phyloP scores from a whole-genome alignment of 2,329 filamentous ascomycete species.

The Volutella citrinella region DNA sequence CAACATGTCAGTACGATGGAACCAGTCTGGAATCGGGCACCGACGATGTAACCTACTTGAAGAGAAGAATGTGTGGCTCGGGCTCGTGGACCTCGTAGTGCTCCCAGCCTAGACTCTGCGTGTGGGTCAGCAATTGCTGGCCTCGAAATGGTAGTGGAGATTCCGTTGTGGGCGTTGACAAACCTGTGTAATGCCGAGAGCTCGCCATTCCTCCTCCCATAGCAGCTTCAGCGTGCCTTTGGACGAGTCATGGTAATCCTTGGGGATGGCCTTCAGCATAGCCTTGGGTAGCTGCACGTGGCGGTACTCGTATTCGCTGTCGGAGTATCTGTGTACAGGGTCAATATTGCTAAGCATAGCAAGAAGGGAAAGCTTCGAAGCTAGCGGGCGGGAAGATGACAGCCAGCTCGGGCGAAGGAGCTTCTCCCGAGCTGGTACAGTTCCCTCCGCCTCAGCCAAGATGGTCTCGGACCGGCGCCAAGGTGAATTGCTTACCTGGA shows the following conservation, averaged over 20 bases:
- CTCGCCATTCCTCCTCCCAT: conserved; percentile 99
- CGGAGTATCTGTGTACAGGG: conserved; percentile 97
- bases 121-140: conserved; percentile 15
- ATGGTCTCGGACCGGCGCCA: no score
- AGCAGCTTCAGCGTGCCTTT: conserved; percentile 93
- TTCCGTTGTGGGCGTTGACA: no score
- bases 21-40: no score
- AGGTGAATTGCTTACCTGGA: conserved; percentile 57
- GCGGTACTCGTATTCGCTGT: conserved; percentile 91
- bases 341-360: no score
- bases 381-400: no score
- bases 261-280: conserved; percentile 95
- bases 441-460: no score
- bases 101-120: conserved; percentile 94
- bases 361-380: no score
- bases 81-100: conserved; percentile 99
- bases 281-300: conserved; percentile 97
- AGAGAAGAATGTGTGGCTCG: conserved; percentile 95
- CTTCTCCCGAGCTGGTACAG: no score
- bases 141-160: no score
- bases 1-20: conserved; percentile 5
- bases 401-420: no score
- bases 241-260: conserved; percentile 85
- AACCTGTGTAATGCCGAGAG: conserved; percentile 95
- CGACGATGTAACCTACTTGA: conserved; percentile 95